Conservation (phyloP, 1,139 yeast genomes). For the Casaregolazyma suthepensis region DNA sequence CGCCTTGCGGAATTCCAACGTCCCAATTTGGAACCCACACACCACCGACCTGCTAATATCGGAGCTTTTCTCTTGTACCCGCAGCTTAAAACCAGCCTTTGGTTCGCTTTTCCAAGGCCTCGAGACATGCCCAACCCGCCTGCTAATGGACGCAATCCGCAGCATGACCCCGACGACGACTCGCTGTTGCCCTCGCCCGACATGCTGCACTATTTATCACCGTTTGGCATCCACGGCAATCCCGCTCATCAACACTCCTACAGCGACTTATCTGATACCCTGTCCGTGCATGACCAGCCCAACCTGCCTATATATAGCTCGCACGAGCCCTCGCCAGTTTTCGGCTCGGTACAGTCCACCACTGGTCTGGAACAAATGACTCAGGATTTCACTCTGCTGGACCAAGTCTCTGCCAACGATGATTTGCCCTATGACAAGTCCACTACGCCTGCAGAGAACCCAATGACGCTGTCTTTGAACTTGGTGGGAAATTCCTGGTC, state of each 20-base stretch:
- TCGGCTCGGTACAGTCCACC: constrained; percentile 3
- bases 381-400: constrained; percentile 18
- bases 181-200: neutral
- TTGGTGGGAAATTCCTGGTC: constrained; percentile 1
- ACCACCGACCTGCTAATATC: neutral
- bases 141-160: neutral
- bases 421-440: neutral
- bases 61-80: neutral
- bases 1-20: neutral
- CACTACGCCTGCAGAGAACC: neutral
- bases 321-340: constrained; percentile 5
- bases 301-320: neutral
- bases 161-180: neutral
- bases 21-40: neutral
- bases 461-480: neutral
- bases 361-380: constrained; percentile 19
- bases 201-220: neutral
- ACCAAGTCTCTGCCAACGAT: constrained; percentile 1
- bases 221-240: constrained; percentile 1
- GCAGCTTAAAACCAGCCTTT: neutral
- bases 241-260: neutral
- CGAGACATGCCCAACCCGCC: neutral
- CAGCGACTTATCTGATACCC: neutral
- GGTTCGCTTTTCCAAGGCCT: neutral
- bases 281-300: neutral